Conservation (phyloP, 495 filamentous ascomycete species). For the Trichoderma erinaceum region DNA sequence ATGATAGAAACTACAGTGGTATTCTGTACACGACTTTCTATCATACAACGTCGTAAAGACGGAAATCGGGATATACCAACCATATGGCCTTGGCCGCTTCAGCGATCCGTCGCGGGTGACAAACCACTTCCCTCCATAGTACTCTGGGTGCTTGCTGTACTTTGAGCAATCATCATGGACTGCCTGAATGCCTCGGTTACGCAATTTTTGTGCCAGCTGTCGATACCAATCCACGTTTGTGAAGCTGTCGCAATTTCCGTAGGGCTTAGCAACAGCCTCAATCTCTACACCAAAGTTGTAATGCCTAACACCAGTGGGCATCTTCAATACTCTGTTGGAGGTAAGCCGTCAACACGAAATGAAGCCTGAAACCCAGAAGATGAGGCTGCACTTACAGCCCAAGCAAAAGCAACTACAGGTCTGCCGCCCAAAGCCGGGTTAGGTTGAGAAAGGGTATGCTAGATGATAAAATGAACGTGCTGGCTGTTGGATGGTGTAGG, state of each 20-base stretch:
- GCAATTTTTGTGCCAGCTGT: constrained; percentile 18
- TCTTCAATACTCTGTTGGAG: background rate
- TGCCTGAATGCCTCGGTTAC: constrained; percentile 16
- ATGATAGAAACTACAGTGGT: background rate
- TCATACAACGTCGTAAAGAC: background rate
- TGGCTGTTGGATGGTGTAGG: background rate
- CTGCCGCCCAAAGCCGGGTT: background rate
- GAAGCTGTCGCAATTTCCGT: constrained; percentile 16
- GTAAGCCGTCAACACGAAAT: background rate
- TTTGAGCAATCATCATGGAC: constrained; percentile 16
- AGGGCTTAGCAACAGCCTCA: constrained; percentile 17
- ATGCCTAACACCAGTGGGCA: constrained; percentile 8
- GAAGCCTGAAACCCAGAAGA: background rate
- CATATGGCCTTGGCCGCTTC: constrained; percentile 15
- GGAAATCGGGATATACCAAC: background rate
- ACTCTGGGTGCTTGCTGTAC: constrained; percentile 20
- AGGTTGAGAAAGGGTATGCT: background rate
- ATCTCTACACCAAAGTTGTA: constrained; percentile 24
- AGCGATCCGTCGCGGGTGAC: constrained; percentile 19
- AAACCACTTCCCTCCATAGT: constrained; percentile 19
- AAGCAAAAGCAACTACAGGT: background rate
- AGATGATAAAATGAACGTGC: background rate
- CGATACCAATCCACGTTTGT: constrained; percentile 19
- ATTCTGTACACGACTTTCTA: background rate
- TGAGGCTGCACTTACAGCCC: constrained; percentile 12